Evolutionary conservation across 495 filamentous ascomycete genomes (phyloP), one percentile per base, ranked within the genome.

Genomic region (Chlorociboria aeruginascens): DNA sequence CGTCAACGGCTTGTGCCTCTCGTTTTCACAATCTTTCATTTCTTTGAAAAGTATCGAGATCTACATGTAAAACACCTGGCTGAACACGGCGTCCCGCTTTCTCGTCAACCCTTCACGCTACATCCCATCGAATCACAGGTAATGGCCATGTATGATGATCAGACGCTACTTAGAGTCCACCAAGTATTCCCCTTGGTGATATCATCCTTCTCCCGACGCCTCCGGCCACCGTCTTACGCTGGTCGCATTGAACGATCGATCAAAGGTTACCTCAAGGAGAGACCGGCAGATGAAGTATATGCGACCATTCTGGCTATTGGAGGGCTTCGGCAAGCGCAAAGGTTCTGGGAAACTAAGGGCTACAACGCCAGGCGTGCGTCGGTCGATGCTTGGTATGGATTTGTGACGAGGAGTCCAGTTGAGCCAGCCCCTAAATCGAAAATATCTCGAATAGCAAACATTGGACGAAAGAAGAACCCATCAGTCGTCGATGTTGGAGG

Each of bases 271-370:
- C 56, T 76, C 8, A 66, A 70, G 43, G 74, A 76, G 33, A 69
- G 68, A 48, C 74, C 74, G 3, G 53, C 71, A 7, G 74, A 76
- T 45, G 72, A 76, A 46, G 69, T 78, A 2, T 75, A 78, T 48
- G 67, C 70, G 6, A 66, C 74, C 12, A 69, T 74, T 17, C 49
- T 78, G 25, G 69, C 66, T n/a, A 59, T 78, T 28, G 74, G 73
- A 34, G 74, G 74, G 6, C 57, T 78, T 42, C 66, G 74, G 6
- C 68, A 75, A 50, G 72, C 74, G 9, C 71, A 75, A 46, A 60
- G 66, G 48, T 68, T 78, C 32, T 78, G 74, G 74, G 73, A 78
- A 48, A 69, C 73, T 3, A 76, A 78, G 46, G 72, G 73, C 17
- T 78, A 78, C 56, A 78, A 76, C 52, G 56, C 63, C 13, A 63